Evolutionary conservation across 2,329 filamentous ascomycete genomes (phyloP).

Genomic region (Calonectria pseudoturangicola): DNA sequence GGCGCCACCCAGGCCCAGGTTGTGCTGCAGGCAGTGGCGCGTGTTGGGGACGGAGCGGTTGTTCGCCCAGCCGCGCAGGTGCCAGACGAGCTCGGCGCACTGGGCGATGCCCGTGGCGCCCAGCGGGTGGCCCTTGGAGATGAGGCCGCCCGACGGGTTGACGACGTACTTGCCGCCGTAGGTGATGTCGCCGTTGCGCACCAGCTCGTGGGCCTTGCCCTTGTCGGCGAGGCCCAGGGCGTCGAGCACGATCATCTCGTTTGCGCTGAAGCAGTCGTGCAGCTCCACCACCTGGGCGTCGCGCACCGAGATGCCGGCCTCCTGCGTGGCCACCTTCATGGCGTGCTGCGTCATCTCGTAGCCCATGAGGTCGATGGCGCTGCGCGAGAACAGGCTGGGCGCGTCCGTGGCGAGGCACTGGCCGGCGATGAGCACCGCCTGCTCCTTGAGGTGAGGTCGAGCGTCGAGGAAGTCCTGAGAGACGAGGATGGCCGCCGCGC

Average conservation of each 20-base stretch:
- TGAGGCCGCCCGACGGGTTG: conserved; percentile 95
- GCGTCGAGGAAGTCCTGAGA: conserved; percentile 92
- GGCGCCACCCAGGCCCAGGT: conserved; percentile 92
- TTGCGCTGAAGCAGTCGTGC: conserved; percentile 97
- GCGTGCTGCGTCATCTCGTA: conserved; percentile 89
- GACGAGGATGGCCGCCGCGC: conserved; percentile 90
- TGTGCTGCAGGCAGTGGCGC: conserved; percentile 88
- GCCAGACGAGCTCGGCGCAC: conserved; percentile 96
- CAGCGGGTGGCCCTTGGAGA: conserved; percentile 96
- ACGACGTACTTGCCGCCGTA: conserved; percentile 90
- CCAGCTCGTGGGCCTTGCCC: conserved; percentile 94
- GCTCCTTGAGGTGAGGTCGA: conserved; percentile 85
- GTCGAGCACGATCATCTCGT: conserved; percentile 94
- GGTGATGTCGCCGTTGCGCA: conserved; percentile 90
- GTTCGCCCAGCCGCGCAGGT: conserved; percentile 95
- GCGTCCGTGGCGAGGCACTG: conserved; percentile 92
- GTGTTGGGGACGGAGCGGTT: conserved; percentile 85
- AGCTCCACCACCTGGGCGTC: conserved; percentile 92
- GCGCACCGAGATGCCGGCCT: conserved; percentile 80
- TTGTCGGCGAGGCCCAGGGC: conserved; percentile 85
- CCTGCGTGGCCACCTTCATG: conserved; percentile 79
- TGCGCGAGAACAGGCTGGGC: conserved; percentile 84
- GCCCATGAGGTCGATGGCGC: conserved; percentile 91
- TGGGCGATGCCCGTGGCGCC: conserved; percentile 96
- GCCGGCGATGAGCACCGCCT: conserved; percentile 92